Conservation (phyloP, 2,329 filamentous ascomycete genomes). For the Diaporthe vexans region DNA sequence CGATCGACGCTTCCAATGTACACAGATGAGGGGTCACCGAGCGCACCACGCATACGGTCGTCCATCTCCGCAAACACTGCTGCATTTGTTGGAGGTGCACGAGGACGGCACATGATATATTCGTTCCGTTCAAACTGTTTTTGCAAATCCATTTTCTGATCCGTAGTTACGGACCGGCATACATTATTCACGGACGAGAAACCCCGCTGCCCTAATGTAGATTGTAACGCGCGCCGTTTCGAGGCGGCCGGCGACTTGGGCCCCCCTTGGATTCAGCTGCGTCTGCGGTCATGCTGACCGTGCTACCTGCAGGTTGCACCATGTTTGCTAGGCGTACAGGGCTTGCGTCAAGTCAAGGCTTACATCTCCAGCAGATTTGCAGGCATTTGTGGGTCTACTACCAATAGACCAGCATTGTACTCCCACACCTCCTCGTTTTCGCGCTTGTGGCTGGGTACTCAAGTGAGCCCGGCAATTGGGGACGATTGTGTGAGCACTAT, state of each 20-base stretch:
- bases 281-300: not conserved
- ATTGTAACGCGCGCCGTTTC: not conserved
- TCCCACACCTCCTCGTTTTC: not conserved
- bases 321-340: not conserved
- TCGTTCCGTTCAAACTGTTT: not conserved
- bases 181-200: not conserved
- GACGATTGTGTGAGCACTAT: not conserved
- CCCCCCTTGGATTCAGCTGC: not conserved
- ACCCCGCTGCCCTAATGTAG: not conserved
- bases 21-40: not conserved
- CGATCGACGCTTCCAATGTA: conserved; percentile 28
- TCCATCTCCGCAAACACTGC: conserved; percentile 25
- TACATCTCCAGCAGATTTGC: not conserved
- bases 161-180: no score
- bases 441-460: not conserved
- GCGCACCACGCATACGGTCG: not conserved
- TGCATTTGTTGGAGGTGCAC: conserved; percentile 23
- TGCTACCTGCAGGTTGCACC: not conserved
- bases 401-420: conserved; percentile 16
- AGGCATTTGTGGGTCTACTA: not conserved
- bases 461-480: not conserved
- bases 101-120: conserved; percentile 14
- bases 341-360: not conserved
- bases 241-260: not conserved
- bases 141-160: not conserved